Percentiles rank a stretch among this genome's conserved stretches.
Evolutionary conservation across 345 rosid species (phyloP).

Genomic region (Citrus mangshanensis): DNA sequence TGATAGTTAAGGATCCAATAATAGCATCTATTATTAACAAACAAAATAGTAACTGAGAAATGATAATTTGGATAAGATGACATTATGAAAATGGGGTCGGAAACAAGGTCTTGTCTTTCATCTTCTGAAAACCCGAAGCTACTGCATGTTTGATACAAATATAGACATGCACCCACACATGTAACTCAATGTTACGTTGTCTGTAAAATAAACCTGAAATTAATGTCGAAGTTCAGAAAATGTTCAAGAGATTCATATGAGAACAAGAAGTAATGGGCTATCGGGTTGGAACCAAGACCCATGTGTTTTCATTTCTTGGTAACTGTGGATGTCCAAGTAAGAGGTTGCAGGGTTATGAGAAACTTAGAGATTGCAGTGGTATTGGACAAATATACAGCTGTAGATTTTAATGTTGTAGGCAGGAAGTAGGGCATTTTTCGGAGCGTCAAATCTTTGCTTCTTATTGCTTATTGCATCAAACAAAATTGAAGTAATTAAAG

Average conservation of each 20-base stretch:
- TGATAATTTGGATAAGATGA: background rate
- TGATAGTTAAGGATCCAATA: too few species aligned
- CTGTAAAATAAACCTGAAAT: background rate
- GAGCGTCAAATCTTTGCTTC: constrained; percentile 32
- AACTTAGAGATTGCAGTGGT: constrained; percentile 21
- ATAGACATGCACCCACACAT: background rate
- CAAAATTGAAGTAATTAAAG: constrained; percentile 3
- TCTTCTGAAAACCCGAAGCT: constrained; percentile 1
- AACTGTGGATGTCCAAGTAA: constrained; percentile 32
- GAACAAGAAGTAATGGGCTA: constrained; percentile 37
- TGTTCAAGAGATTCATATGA: background rate
- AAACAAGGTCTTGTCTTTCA: background rate
- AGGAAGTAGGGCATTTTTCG: constrained; percentile 21
- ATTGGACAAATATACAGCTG: constrained; percentile 28
- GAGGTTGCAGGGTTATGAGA: constrained; percentile 30
- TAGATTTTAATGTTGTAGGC: constrained; percentile 35
- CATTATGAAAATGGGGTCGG: background rate
- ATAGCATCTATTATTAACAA: too few species aligned
- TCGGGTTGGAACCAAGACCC: constrained; percentile 21
- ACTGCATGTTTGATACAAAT: background rate
- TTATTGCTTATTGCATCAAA: constrained; percentile 9
- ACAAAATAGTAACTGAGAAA: background rate
- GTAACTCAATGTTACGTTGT: background rate
- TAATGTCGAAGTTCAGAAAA: background rate
- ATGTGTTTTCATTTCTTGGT: constrained; percentile 28